Conservation (phyloP, 2,329 filamentous ascomycete genomes). For the Apiospora kogelbergensis region DNA sequence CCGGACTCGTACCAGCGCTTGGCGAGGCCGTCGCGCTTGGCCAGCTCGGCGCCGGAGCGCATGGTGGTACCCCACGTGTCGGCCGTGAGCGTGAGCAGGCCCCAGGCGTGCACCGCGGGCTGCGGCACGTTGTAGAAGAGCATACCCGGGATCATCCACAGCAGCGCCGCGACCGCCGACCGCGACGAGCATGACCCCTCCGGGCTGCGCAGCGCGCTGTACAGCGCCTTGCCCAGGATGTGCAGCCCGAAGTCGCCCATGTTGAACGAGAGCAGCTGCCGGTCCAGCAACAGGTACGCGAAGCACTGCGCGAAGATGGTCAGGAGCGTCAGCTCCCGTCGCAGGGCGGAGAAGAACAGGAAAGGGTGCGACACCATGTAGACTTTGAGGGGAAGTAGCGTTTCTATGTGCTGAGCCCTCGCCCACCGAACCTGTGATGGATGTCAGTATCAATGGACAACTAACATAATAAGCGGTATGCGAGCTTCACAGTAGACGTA, state of each 20-base stretch:
- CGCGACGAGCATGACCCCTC: conserved; percentile 25
- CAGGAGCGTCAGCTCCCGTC: conserved; percentile 28
- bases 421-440: conserved; percentile 37
- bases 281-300: conserved; percentile 29
- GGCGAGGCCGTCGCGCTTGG: background rate
- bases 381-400: conserved; percentile 32
- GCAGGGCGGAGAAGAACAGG: conserved; percentile 33
- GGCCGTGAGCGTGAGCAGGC: conserved; percentile 31
- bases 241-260: conserved; percentile 28
- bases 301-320: conserved; percentile 28
- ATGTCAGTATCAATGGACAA: conserved; percentile 26
- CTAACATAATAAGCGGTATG: conserved; percentile 13
- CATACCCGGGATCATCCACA: conserved; percentile 27
- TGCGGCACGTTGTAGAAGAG: conserved; percentile 35
- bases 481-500: conserved; percentile 10
- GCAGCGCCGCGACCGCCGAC: conserved; percentile 16
- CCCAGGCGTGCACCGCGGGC: conserved; percentile 36
- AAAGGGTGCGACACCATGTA: conserved; percentile 34
- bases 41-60: conserved; percentile 27
- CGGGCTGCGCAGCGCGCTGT: conserved; percentile 27
- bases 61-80: conserved; percentile 36
- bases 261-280: conserved; percentile 27
- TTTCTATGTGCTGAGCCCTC: conserved; percentile 36
- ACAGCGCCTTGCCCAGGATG: conserved; percentile 27
- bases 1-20: conserved; percentile 3